Evolutionary conservation across 1,284 basidiomycete genomes (phyloP), one percentile per base, ranked within the genome.

Genomic region (Sparassis latifolia): DNA sequence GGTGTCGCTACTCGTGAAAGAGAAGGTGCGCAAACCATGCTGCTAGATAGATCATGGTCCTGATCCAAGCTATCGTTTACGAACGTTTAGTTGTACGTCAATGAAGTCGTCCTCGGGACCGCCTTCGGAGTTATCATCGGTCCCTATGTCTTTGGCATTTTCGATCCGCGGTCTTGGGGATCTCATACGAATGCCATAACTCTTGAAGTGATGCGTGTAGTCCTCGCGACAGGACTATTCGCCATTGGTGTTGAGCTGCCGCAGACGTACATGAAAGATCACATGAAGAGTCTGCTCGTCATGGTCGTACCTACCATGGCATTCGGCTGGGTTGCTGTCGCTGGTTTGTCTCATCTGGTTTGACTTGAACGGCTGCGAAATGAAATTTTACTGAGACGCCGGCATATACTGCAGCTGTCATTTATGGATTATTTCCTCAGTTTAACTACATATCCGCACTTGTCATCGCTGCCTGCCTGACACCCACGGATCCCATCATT

Each of bases 21-120:
- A 97, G 68, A 84, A 74, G 68, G 85, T 83, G 37, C 4, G 63
- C 60, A 12, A 7, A 27, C 0, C 28, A 27, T 4, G 20, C 20
- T 20, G 20, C 20, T 20, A 20, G 20, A 20, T 20, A 20, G 20
- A 20, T 20, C 20, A 20, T 20, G 20, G 20, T 20, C 20, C 20
- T 20, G 20, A 20, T 20, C 20, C 20, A 20, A 20, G 42, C 30
- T 2, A 50, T 10, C 32, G 38, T 20, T 20, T 20, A 20, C 20
- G 20, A 20, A 20, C n/a, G 29, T 6, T n/a, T 53, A 86, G 74
- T 65, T 96, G 3, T 96, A 89, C 65, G 82, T 97, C 58, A 95
- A 93, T 59, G 95, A 97, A 73, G 93, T 95, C 29, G 86, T 94
- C 35, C 82, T 97, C 40, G 92, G 93, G 3, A 94, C 92, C 0